Evolutionary conservation across 2,329 filamentous ascomycete genomes (phyloP).

Genomic region (Pestalotiopsis sp.): DNA sequence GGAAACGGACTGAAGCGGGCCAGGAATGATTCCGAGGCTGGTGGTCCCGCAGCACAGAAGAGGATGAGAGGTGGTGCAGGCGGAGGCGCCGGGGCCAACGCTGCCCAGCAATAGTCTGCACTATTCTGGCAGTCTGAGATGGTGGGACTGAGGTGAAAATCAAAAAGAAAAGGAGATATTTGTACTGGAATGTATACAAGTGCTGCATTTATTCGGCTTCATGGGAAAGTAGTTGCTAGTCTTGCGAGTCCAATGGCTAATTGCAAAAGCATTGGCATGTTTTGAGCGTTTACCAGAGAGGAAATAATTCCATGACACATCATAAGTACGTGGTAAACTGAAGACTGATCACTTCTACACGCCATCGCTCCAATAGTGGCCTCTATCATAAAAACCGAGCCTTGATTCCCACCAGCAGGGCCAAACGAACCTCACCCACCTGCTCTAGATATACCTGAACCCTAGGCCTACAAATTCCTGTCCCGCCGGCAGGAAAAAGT

Average conservation of each 20-base stretch:
- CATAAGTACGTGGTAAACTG: neutral
- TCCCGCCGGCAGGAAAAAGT: neutral
- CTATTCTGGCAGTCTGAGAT: neutral
- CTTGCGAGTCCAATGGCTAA: neutral
- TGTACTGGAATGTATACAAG: neutral
- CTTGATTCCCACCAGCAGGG: neutral
- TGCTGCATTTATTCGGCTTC: neutral
- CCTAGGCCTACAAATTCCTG: neutral
- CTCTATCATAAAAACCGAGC: neutral
- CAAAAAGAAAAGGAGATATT: neutral
- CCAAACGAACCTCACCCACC: neutral
- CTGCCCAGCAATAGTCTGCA: neutral
- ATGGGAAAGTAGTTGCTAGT: neutral
- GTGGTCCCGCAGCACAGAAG: conserved; percentile 40
- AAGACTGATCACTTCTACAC: neutral
- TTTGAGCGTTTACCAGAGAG: conserved; percentile 16
- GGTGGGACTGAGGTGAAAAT: neutral
- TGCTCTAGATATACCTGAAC: neutral
- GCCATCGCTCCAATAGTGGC: neutral
- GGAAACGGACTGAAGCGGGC: conserved; percentile 59
- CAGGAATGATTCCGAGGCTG: conserved; percentile 48
- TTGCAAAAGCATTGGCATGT: neutral
- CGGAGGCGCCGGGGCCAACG: neutral
- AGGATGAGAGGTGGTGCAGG: conserved; percentile 36
- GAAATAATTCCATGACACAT: neutral